phyloP scores from a whole-genome alignment of 2,329 filamentous ascomycete species.

The Trichoderma pleuroti region DNA sequence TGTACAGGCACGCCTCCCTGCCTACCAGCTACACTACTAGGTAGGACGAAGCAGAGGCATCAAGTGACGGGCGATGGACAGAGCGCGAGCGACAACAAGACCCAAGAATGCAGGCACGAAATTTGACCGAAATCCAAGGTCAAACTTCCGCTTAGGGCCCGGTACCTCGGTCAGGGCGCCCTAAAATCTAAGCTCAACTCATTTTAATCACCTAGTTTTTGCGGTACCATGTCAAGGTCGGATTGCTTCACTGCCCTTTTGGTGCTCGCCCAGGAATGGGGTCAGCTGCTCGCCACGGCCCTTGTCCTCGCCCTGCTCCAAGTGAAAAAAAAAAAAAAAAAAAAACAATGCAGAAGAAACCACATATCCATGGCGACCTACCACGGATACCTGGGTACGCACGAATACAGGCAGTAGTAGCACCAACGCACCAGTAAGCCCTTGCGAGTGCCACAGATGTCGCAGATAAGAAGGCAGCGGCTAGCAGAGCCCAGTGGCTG shows the following conservation, averaged over 20 bases:
- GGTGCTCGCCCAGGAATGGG: slow-evolving; percentile 15
- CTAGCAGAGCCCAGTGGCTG: background rate
- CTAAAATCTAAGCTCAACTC: slow-evolving; percentile 7
- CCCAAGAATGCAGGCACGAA: background rate
- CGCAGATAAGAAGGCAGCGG: slow-evolving; percentile 10
- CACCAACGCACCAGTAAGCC: background rate
- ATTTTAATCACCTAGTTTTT: background rate
- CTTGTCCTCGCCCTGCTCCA: background rate
- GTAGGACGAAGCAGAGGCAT: background rate
- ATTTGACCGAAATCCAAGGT: background rate
- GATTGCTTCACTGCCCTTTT: background rate
- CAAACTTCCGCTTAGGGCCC: background rate
- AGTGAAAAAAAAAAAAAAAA: background rate
- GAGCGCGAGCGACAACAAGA: background rate
- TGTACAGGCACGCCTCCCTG: background rate
- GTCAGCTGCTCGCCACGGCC: slow-evolving; percentile 10
- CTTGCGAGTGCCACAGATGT: slow-evolving; percentile 9
- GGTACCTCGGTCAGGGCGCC: slow-evolving; percentile 11
- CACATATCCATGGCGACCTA: no score
- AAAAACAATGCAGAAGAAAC: background rate
- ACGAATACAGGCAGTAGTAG: background rate
- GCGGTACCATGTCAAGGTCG: background rate
- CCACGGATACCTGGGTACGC: background rate
- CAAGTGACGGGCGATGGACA: background rate
- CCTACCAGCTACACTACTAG: background rate